Conservation (phyloP, 352 stramenopile genomes). For the Thalassiosira delicatula region DNA sequence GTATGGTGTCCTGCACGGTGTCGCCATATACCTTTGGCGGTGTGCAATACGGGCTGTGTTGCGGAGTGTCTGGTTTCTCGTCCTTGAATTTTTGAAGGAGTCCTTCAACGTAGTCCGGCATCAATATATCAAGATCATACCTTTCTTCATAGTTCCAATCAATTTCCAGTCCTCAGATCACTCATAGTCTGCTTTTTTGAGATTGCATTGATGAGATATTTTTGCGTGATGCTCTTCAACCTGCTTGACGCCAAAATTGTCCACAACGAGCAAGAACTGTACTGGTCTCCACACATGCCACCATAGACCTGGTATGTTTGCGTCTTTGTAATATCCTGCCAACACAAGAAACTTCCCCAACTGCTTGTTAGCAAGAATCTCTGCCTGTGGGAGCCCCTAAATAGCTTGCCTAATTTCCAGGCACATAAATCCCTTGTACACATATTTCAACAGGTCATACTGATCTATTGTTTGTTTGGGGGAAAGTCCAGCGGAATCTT, state of each 20-base stretch:
- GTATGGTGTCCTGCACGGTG: slow-evolving; percentile 4
- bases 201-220: background rate
- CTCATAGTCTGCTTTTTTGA: background rate
- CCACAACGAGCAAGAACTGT: slow-evolving; percentile 53
- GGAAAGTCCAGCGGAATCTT: slow-evolving; percentile 33
- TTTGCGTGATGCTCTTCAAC: background rate
- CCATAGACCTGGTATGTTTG: slow-evolving; percentile 59
- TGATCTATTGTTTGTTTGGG: slow-evolving; percentile 46
- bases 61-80: background rate
- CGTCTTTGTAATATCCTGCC: slow-evolving; percentile 20
- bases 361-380: slow-evolving; percentile 39
- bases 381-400: slow-evolving; percentile 42
- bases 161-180: slow-evolving; percentile 12
- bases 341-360: slow-evolving; percentile 10
- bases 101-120: slow-evolving; percentile 34
- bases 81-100: slow-evolving; percentile 33
- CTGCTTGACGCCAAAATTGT: slow-evolving; percentile 15
- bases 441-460: slow-evolving; percentile 37
- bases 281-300: slow-evolving; percentile 30
- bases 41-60: slow-evolving; percentile 44
- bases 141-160: slow-evolving; percentile 39
- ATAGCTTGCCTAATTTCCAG: slow-evolving; percentile 44
- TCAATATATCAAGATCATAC: slow-evolving; percentile 23
- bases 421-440: slow-evolving; percentile 37
- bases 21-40: slow-evolving; percentile 38